Conservation (phyloP, 2,329 filamentous ascomycete species). For the Pseudogymnoascus sp. region DNA sequence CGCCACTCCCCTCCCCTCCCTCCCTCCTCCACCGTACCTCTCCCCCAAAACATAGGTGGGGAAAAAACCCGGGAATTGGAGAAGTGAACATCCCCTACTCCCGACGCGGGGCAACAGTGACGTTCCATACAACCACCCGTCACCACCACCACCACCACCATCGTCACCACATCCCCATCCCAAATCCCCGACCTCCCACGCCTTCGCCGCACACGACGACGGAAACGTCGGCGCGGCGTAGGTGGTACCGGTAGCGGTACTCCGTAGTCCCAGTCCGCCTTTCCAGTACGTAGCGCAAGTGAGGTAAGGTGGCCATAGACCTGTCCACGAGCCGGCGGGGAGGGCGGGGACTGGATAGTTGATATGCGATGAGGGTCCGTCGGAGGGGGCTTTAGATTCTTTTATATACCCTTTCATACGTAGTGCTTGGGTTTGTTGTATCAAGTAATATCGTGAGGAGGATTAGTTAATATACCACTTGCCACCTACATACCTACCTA, state of each 20-base stretch:
- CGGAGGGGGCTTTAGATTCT: neutral
- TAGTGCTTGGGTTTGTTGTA: neutral
- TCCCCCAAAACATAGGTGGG: neutral
- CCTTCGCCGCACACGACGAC: neutral
- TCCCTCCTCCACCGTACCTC: neutral
- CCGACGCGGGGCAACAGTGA: neutral
- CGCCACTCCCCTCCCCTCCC: neutral
- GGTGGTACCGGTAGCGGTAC: no score
- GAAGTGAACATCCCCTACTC: neutral
- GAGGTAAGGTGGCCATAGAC: neutral
- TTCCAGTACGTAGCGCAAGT: neutral
- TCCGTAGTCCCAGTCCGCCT: neutral
- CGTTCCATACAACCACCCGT: constrained; percentile 1
- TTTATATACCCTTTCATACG: neutral
- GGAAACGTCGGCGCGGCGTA: neutral
- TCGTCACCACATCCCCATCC: neutral
- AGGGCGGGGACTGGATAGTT: neutral
- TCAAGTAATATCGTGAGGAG: neutral
- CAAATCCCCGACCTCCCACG: neutral
- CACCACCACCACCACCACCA: neutral
- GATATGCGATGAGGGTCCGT: neutral
- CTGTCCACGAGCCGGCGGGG: neutral
- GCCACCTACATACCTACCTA: neutral
- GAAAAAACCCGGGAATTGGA: neutral
- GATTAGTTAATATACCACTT: neutral